Base-by-base conservation (phyloP, 2,329 filamentous ascomycete species). In the Colletotrichum incanum region DNA sequence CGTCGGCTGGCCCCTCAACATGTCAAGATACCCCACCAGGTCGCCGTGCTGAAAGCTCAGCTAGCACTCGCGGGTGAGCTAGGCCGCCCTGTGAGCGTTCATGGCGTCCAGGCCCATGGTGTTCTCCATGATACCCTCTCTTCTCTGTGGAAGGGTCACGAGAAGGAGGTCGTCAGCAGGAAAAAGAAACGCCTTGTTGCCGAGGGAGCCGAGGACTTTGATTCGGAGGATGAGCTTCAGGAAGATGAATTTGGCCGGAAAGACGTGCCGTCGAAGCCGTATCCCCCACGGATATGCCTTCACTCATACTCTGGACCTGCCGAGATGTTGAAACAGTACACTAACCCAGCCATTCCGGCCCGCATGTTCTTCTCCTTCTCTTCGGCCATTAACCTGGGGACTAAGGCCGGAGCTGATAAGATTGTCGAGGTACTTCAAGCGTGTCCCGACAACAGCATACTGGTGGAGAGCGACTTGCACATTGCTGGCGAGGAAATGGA, bases 401-500 rank as follows among this genome's bases (percentile, higher is more conserved):
- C 88, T 23, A 81, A 76, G 76, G 85, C 77, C 79, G 86, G 83
- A 74, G 84, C 81, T 78, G 79, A 73, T 55, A 85, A 84, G 76
- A 89, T 91, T 67, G 89, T 89, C 5, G 87, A 89, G 31, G 91
- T 95, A 26, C 87, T 98, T 59, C 89, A 88, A 72, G 88, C 88
- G 3, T 86, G 97, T 3, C 96, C 96, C 0, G 93, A 94, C 75
- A 89, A 96, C 76, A 88, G 91, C 65, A 84, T 99, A 16, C 86
- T 99, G 26, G 87, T 97, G 2, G 96, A 99, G 82, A 98, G 95
- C 79, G 96, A 99, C 81, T 80, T 98, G 71, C 94, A 98, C 80
- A 89, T 84, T 26, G 96, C 96, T 0, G 96, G 96, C 0, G 86
- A 91, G 1, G 84, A 87, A 62, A 97, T 98, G 93, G 96, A 98